Conservation (phyloP, 73 alveolate species). For the Breviolum minutum region DNA sequence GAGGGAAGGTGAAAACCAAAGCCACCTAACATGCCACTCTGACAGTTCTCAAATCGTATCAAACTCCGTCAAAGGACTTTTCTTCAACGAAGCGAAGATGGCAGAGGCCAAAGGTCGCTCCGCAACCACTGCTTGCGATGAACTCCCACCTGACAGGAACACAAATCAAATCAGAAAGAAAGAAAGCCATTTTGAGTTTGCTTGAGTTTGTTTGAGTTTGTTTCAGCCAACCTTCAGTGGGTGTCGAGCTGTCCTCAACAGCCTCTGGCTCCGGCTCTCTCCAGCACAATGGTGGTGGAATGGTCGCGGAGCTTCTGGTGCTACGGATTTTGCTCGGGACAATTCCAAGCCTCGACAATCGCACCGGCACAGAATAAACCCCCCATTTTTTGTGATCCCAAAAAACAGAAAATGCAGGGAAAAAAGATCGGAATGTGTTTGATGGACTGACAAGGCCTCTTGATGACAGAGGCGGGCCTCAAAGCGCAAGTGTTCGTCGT, state of each 20-base stretch:
- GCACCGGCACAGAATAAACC: not conserved
- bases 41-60: too few species aligned
- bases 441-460: constrained; percentile 24
- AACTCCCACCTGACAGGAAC: too few species aligned
- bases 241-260: not conserved
- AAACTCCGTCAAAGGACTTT: not conserved
- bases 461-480: constrained; percentile 86
- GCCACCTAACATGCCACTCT: not conserved
- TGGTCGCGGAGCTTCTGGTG: constrained; percentile 60
- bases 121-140: too few species aligned
- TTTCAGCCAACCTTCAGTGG: too few species aligned
- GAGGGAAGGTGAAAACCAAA: not conserved
- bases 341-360: constrained; percentile 63
- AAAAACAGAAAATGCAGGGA: not conserved
- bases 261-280: constrained; percentile 6
- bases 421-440: too few species aligned
- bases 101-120: not conserved
- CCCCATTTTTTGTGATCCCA: not conserved
- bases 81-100: not conserved
- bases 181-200: too few species aligned
- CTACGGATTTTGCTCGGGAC: constrained; percentile 47
- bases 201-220: too few species aligned
- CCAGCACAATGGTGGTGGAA: constrained; percentile 90
- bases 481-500: too few species aligned
- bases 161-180: too few species aligned